phyloP scores from a whole-genome alignment of 2,329 filamentous ascomycete genomes.

The Rhinocladiella similis region DNA sequence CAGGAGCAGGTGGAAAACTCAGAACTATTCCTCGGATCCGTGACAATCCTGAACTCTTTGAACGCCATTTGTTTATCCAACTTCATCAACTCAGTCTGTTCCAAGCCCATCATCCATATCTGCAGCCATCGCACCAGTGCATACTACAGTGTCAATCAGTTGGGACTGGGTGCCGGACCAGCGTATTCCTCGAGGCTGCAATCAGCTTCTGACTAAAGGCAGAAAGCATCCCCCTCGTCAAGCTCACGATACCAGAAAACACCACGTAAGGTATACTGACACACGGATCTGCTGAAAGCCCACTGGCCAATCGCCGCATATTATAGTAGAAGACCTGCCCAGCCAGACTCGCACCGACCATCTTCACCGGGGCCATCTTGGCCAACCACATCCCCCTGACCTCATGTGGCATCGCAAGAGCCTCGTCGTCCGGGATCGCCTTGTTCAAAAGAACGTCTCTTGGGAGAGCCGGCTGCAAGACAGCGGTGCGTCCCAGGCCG shows the following conservation, averaged over 20 bases:
- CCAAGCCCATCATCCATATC: too few species aligned
- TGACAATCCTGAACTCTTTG: background rate
- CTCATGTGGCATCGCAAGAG: slow-evolving; percentile 32
- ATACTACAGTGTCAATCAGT: background rate
- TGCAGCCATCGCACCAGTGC: too few species aligned
- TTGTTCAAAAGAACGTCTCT: slow-evolving; percentile 20
- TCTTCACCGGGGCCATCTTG: slow-evolving; percentile 34
- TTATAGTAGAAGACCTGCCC: slow-evolving; percentile 38
- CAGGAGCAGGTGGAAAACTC: too few species aligned
- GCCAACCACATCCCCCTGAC: slow-evolving; percentile 36
- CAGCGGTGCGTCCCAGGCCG: slow-evolving; percentile 50
- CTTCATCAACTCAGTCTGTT: too few species aligned
- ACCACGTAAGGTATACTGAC: slow-evolving; percentile 30
- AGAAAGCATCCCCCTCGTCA: background rate
- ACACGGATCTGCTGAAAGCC: slow-evolving; percentile 33
- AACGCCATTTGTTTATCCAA: background rate
- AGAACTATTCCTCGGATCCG: too few species aligned
- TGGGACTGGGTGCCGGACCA: background rate
- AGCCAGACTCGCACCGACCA: slow-evolving; percentile 34
- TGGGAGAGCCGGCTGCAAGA: slow-evolving; percentile 46
- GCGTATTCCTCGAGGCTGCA: background rate
- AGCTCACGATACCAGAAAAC: background rate
- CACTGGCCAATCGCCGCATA: slow-evolving; percentile 35
- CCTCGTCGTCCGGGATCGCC: slow-evolving; percentile 24
- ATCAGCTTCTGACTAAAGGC: background rate